These are phyloP conservation scores for Lentinula aciculospora DNA, from an alignment of 768 basidiomycete species.

Conservation along the genomic window DNA sequence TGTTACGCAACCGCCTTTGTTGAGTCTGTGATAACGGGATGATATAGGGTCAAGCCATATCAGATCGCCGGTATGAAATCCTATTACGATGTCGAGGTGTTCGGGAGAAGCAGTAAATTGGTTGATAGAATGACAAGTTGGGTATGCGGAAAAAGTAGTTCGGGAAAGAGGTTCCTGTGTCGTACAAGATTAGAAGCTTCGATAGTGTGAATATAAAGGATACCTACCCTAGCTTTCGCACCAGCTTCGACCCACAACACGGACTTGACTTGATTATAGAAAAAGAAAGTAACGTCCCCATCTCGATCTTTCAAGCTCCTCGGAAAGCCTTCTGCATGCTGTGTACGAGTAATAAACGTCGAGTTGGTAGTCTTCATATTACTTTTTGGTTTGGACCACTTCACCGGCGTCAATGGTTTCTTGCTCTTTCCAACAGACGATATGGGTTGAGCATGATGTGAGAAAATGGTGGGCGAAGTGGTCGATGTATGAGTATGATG, in stretches of 20 bases:
- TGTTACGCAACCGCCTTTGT: slow-evolving; percentile 84
- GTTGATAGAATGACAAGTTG: slow-evolving; percentile 91
- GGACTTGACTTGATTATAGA: slow-evolving; percentile 83
- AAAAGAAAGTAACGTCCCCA: slow-evolving; percentile 81
- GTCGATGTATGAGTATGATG: slow-evolving; percentile 21
- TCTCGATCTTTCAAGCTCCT: slow-evolving; percentile 70
- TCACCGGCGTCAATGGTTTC: slow-evolving; percentile 28
- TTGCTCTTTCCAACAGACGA: slow-evolving; percentile 52
- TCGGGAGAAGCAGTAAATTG: slow-evolving; percentile 69
- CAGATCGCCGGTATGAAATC: slow-evolving; percentile 92
- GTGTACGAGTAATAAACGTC: slow-evolving; percentile 85
- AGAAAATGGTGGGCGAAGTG: slow-evolving; percentile 46
- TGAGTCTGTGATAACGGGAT: slow-evolving; percentile 78
- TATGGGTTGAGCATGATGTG: slow-evolving; percentile 20
- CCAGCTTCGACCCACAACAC: slow-evolving; percentile 86
- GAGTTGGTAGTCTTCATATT: slow-evolving; percentile 89
- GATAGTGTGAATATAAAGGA: background rate
- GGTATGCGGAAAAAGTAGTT: slow-evolving; percentile 80
- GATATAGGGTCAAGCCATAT: slow-evolving; percentile 89
- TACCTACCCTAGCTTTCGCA: slow-evolving; percentile 72
- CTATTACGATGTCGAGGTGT: slow-evolving; percentile 83
- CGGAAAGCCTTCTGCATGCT: slow-evolving; percentile 71
- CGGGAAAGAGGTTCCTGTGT: slow-evolving; percentile 78
- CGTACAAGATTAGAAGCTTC: background rate
- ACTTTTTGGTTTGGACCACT: slow-evolving; percentile 69